Evolutionary conservation across 2,329 filamentous ascomycete species (phyloP).

Genomic region (Apiospora koreana): DNA sequence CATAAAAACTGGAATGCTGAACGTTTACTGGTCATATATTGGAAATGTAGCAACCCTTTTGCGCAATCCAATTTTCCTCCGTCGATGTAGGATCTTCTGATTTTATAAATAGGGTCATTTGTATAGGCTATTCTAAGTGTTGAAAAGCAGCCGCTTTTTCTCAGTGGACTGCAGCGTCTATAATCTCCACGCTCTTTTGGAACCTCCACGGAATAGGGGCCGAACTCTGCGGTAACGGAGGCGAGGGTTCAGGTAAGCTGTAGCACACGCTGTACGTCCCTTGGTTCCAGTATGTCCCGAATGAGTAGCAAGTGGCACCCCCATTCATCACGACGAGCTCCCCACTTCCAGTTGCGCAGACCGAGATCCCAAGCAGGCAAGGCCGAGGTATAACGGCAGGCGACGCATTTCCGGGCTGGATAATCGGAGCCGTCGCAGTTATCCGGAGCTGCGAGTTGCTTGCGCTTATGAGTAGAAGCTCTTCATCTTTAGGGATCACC

Average conservation of each 20-base stretch:
- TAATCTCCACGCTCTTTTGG: constrained; percentile 11
- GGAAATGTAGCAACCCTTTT: too few species aligned
- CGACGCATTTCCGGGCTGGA: background rate
- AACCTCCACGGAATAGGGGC: constrained; percentile 9
- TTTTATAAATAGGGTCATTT: too few species aligned
- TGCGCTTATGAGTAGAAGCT: background rate
- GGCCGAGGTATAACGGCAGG: constrained; percentile 46
- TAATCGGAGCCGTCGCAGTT: constrained; percentile 22
- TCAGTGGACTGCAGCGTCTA: background rate
- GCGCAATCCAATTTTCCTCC: too few species aligned
- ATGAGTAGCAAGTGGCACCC: constrained; percentile 86
- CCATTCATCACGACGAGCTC: constrained; percentile 70
- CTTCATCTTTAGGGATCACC: background rate
- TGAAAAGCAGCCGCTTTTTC: background rate
- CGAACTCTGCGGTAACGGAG: too few species aligned
- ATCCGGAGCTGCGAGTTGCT: constrained; percentile 24
- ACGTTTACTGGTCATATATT: too few species aligned
- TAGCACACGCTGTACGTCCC: constrained; percentile 36
- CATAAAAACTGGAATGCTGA: too few species aligned
- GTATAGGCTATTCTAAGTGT: too few species aligned
- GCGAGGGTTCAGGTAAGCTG: background rate
- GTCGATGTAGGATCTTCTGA: too few species aligned
- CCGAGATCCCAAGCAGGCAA: constrained; percentile 70
- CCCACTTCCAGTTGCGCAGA: constrained; percentile 45
- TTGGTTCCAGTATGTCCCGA: constrained; percentile 82